Percentiles rank a stretch among this genome's conserved stretches.
Evolutionary conservation across 306 rosid genomes (phyloP).

Genomic region (Begonia loranthoides): DNA sequence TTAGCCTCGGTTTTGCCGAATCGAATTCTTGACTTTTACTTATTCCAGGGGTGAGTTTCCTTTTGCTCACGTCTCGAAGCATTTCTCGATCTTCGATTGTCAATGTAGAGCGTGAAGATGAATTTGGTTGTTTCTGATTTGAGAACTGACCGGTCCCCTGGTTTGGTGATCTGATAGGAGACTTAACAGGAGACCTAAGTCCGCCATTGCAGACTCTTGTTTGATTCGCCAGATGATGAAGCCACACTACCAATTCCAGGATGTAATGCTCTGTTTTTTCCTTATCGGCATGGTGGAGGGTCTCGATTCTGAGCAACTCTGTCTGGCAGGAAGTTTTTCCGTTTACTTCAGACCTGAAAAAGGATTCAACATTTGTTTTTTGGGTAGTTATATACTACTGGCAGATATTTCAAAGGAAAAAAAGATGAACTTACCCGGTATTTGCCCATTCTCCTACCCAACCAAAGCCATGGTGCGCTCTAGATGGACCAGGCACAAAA

Average conservation of each 20-base stretch:
- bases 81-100: constrained; percentile 86
- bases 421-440: constrained; percentile 46
- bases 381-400: too few relatives aligned
- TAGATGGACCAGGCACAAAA: constrained; percentile 2
- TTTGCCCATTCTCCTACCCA: constrained; percentile 99
- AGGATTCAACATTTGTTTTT: constrained; percentile 2
- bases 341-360: constrained; percentile 58
- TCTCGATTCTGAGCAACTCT: constrained; percentile 73
- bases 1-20: constrained; percentile 53
- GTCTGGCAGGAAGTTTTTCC: constrained; percentile 61
- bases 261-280: constrained; percentile 66
- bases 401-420: not conserved
- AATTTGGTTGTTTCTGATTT: constrained; percentile 24
- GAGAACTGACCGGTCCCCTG: constrained; percentile 34
- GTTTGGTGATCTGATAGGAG: constrained; percentile 71
- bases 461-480: constrained; percentile 98
- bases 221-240: constrained; percentile 80
- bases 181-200: constrained; percentile 75
- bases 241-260: constrained; percentile 87
- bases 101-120: constrained; percentile 38
- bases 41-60: constrained; percentile 81
- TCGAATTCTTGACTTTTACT: constrained; percentile 94
- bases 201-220: constrained; percentile 60
- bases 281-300: constrained; percentile 89
- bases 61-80: constrained; percentile 71